Evolutionary conservation across 2,329 filamentous ascomycete species (phyloP).

Genomic region (Colletotrichum godetiae): DNA sequence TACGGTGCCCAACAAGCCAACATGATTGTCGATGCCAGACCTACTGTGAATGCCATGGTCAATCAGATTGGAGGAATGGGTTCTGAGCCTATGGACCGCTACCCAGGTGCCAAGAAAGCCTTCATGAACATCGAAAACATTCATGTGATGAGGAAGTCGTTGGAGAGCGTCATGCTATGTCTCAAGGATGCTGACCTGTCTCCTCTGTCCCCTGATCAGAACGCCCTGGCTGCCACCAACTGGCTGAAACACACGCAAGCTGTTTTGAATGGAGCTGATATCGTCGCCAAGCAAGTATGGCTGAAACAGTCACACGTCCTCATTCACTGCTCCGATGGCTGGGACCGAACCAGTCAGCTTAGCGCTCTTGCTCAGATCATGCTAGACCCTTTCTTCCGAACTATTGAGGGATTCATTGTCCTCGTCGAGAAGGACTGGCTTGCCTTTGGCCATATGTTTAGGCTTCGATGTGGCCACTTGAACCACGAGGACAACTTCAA

Average conservation of each 20-base stretch:
- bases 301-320: constrained; percentile 94
- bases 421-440: constrained; percentile 98
- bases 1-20: constrained; percentile 96
- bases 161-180: constrained; percentile 88
- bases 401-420: constrained; percentile 92
- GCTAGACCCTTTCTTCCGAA: constrained; percentile 95
- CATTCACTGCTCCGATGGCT: constrained; percentile 98
- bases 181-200: constrained; percentile 94
- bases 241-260: constrained; percentile 92
- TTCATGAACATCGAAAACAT: constrained; percentile 99
- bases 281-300: constrained; percentile 89
- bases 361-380: constrained; percentile 92
- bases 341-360: constrained; percentile 96
- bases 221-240: constrained; percentile 82
- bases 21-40: constrained; percentile 94
- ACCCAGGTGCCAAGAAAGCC: constrained; percentile 89
- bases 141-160: constrained; percentile 94
- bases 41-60: constrained; percentile 91
- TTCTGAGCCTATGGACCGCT: constrained; percentile 98
- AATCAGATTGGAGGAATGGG: constrained; percentile 95
- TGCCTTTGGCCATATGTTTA: constrained; percentile 98
- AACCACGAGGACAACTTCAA: constrained; percentile 95
- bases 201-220: constrained; percentile 82
- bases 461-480: constrained; percentile 87
- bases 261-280: constrained; percentile 83